phyloP scores from a whole-genome alignment of 495 filamentous ascomycete genomes.

The Neurospora sp. region DNA sequence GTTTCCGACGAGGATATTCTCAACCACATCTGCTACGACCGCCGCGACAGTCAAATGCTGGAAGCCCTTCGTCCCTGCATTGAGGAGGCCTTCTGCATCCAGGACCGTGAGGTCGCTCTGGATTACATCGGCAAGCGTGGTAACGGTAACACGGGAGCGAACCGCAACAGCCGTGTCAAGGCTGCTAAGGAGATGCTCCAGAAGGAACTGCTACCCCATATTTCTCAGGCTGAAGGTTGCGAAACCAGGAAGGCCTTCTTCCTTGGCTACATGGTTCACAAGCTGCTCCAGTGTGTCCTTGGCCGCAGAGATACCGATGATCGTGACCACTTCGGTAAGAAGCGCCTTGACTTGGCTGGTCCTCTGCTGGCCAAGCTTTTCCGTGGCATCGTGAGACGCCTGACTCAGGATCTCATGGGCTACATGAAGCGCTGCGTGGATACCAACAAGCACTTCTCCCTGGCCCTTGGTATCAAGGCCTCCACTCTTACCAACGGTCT shows the following conservation, averaged over 20 bases:
- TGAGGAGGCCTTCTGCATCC: conserved; percentile 91
- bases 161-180: conserved; percentile 76
- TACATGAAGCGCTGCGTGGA: conserved; percentile 90
- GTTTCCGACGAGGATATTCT: conserved; percentile 97
- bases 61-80: conserved; percentile 95
- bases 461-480: conserved; percentile 84
- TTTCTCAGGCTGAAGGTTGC: conserved; percentile 91
- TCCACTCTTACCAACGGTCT: conserved; percentile 83
- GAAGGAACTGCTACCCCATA: conserved; percentile 93
- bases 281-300: conserved; percentile 81
- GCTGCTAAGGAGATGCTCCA: conserved; percentile 91
- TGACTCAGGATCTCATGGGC: conserved; percentile 79
- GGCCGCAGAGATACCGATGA: conserved; percentile 90
- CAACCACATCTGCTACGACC: conserved; percentile 93
- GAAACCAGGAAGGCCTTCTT: conserved; percentile 97
- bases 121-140: conserved; percentile 91
- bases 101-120: conserved; percentile 89
- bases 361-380: conserved; percentile 90
- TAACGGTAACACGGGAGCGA: conserved; percentile 54
- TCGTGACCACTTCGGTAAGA: conserved; percentile 98
- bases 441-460: conserved; percentile 73
- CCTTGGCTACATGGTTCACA: conserved; percentile 96
- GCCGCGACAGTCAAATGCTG: conserved; percentile 90
- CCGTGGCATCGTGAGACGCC: conserved; percentile 72
- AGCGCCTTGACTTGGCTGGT: conserved; percentile 90